Percentiles rank a stretch among this genome's conserved stretches.
Conservation (phyloP, 805 yeast genomes). For the Scheffersomyces lignosus region DNA sequence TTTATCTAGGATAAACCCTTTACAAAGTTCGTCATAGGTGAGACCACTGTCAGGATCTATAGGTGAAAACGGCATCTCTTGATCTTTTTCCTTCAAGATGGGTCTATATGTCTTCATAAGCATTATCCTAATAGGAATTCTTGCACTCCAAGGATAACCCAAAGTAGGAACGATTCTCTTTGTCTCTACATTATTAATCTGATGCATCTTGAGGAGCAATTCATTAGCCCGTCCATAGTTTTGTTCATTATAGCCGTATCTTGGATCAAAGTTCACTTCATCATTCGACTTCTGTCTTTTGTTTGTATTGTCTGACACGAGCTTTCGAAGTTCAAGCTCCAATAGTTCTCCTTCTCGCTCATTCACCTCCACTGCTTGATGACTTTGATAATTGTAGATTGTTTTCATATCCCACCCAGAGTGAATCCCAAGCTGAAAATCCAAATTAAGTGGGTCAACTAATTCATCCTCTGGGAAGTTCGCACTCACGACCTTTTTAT, state of each 20-base stretch:
- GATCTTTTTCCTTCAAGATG: conserved; percentile 7
- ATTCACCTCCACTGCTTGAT: neutral
- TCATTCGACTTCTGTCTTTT: conserved; percentile 3
- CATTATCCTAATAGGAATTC: conserved; percentile 24
- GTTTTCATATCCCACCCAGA: conserved; percentile 22
- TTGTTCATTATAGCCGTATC: conserved; percentile 2
- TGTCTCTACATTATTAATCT: conserved; percentile 5
- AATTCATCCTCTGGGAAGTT: neutral
- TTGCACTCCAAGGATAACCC: conserved; percentile 34
- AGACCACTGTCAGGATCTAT: conserved; percentile 16
- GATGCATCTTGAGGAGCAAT: conserved; percentile 1
- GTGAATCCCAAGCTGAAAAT: conserved; percentile 18
- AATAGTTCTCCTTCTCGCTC: neutral
- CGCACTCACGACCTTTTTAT: neutral
- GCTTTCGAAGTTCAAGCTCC: conserved; percentile 3
- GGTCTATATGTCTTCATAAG: conserved; percentile 32
- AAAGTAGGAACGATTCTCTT: conserved; percentile 29
- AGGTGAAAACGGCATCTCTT: too few species aligned
- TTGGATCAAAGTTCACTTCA: conserved; percentile 7
- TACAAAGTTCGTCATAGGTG: conserved; percentile 10
- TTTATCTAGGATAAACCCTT: conserved; percentile 10
- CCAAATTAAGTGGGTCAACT: conserved; percentile 16
- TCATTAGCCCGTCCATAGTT: neutral
- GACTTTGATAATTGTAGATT: conserved; percentile 1
- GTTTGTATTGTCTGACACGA: neutral